These are phyloP conservation scores for Russula virescens DNA, from an alignment of 768 basidiomycete genomes.

Conservation along the genomic window DNA sequence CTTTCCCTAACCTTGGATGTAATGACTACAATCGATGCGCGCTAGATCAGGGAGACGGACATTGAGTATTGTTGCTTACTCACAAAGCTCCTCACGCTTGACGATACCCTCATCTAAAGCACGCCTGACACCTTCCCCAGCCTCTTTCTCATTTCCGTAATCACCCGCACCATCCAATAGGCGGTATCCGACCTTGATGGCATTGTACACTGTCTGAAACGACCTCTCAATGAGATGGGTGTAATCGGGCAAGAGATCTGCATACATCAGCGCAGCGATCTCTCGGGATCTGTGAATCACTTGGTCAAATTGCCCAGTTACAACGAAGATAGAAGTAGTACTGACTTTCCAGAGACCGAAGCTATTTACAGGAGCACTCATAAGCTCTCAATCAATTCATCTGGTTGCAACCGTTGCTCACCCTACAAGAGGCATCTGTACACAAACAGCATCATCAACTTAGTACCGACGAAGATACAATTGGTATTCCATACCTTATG, in stretches of 20 bases:
- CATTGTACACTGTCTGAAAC: constrained; percentile 67
- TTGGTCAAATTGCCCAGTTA: neutral
- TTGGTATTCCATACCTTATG: constrained; percentile 41
- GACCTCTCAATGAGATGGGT: neutral
- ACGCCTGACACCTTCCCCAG: constrained; percentile 68
- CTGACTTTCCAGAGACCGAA: constrained; percentile 68
- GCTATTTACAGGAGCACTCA: constrained; percentile 31
- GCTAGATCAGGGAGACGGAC: neutral
- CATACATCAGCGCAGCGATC: constrained; percentile 52
- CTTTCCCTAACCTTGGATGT: constrained; percentile 60
- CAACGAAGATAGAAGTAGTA: neutral
- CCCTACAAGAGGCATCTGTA: constrained; percentile 71
- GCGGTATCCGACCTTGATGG: constrained; percentile 82
- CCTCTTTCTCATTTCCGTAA: constrained; percentile 87
- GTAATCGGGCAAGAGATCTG: neutral
- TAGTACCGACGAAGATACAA: constrained; percentile 5
- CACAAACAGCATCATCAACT: neutral
- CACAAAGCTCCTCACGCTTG: constrained; percentile 82
- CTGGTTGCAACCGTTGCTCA: constrained; percentile 31
- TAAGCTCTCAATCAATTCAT: constrained; percentile 15
- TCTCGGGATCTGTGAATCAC: constrained; percentile 45
- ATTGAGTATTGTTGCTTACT: constrained; percentile 29
- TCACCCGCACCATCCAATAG: constrained; percentile 83
- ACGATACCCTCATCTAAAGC: constrained; percentile 78
- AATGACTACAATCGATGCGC: constrained; percentile 47